Base-by-base conservation (phyloP, 2,329 filamentous ascomycete species). In the Graphium sp. region DNA sequence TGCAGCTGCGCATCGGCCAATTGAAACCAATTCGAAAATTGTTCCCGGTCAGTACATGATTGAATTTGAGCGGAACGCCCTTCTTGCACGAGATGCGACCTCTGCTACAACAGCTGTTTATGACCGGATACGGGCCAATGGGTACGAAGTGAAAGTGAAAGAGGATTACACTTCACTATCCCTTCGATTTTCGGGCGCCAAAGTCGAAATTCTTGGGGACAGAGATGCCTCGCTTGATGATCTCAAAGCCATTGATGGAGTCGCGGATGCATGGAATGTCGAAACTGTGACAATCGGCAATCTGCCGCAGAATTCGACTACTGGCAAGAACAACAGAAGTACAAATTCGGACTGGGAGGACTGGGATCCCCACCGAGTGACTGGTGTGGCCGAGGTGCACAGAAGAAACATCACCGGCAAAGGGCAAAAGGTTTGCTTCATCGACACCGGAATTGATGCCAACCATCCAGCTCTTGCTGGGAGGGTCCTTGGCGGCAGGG, bases 351-450 rank as follows among this genome's bases (percentile, higher is more conserved):
- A 26, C 15, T 29, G 24, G 5, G 30, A 30, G 1, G 27, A 35
- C 3, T 40, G 38, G 38, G 38, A 35, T 20, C 38, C 38, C 8
- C 37, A 40, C 14, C 22, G 27, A 6, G 25, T 30, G 2, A 39
- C 38, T 0, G 27, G 34, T 12, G 38, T 36, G 7, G 32, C 36
- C 2, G 32, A 40, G 20, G 26, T 40, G 5, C 38, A 40, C 30
- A 29, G 31, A 6, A 28, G 37, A 10, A 32, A 33, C 7, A 17
- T 40, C 25, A 40, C 37, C 19, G 38, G 37, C 7, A 28, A 31
- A 6, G 37, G 37, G 1, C 37, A 39, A 18, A 31, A 36, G n/a
- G 33, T 38, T 9, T 40, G 37, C 22, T 30, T 40, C n/a, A 29
- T 40, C 11, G 38, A 40, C 31, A 39, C 31, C 7, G 37, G 39